Evolutionary conservation across 768 basidiomycete species (phyloP), one percentile per base, ranked within the genome.

Genomic region (Hebeloma cylindrosporum): DNA sequence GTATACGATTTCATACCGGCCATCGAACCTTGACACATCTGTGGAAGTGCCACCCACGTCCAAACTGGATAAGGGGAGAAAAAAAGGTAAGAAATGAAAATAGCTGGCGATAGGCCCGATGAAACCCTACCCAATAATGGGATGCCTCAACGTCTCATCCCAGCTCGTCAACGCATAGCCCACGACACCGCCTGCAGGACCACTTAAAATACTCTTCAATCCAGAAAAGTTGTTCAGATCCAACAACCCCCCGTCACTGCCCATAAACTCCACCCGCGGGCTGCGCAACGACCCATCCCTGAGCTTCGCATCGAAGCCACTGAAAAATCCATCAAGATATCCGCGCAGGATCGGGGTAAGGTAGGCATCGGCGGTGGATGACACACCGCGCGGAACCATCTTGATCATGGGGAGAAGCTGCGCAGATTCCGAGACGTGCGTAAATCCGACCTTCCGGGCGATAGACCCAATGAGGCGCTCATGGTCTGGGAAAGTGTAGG

Each of bases 31-130:
- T 5, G 93, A 95, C 2, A 96, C 94, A 58, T 98, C 94, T 0
- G 94, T 96, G 0, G 88, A 92, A 0, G 95, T 98, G 10, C 94
- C 93, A 3, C 93, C 93, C n/a, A 94, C 88, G 52, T 94, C 92
- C 45, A 93, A 69, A 5, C 90, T 93, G n/a, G n/a, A 36, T 16
- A 26, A 26, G 4, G 22, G 1, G 22, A 26, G 28, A 6, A 14
- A 45, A 42, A 43, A 22, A 14, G 37, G 17, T 20, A 14, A 33
- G 16, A 23, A n/a, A 22, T 33, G 5, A 1, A 1, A 29, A 27
- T 27, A 7, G 16, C 4, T 3, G 14, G 23, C 16, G 13, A 27
- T 16, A 22, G 2, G 32, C n/a, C n/a, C n/a, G n/a, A n/a, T n/a
- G 34, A 27, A 44, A 17, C 73, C 83, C 11, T 59, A 88, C 85